phyloP scores from a whole-genome alignment of 2,329 filamentous ascomycete genomes.

The Alternaria sp. region DNA sequence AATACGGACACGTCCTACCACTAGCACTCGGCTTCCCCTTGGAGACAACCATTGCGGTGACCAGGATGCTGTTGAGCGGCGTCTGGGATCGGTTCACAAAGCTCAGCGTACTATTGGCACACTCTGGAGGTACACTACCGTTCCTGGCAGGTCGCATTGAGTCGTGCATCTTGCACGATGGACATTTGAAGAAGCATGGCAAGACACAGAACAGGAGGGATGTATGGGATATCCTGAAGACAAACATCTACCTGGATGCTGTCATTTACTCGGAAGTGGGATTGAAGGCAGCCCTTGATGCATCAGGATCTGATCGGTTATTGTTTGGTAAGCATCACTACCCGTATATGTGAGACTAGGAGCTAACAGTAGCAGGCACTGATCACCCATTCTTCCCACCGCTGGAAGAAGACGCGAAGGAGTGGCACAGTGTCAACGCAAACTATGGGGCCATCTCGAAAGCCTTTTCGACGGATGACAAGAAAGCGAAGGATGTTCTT shows the following conservation, averaged over 20 bases:
- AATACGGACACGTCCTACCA: slow-evolving; percentile 86
- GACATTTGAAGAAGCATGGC: slow-evolving; percentile 70
- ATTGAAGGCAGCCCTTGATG: slow-evolving; percentile 72
- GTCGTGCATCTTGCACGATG: slow-evolving; percentile 84
- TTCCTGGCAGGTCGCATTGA: slow-evolving; percentile 89
- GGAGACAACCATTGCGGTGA: slow-evolving; percentile 89
- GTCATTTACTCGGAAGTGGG: slow-evolving; percentile 82
- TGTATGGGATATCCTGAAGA: slow-evolving; percentile 70
- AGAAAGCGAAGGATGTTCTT: slow-evolving; percentile 61
- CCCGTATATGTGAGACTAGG: not conserved
- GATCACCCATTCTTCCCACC: slow-evolving; percentile 89
- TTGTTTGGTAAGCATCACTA: slow-evolving; percentile 67
- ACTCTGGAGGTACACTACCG: slow-evolving; percentile 86
- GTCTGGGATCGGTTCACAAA: slow-evolving; percentile 78
- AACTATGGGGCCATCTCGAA: slow-evolving; percentile 64
- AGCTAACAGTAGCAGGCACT: slow-evolving; percentile 62
- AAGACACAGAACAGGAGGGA: slow-evolving; percentile 62
- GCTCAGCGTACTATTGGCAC: slow-evolving; percentile 79
- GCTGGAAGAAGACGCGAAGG: slow-evolving; percentile 65
- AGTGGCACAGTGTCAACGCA: slow-evolving; percentile 73
- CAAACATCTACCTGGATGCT: slow-evolving; percentile 86
- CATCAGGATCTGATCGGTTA: slow-evolving; percentile 70
- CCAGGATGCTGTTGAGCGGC: slow-evolving; percentile 84
- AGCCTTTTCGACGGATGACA: slow-evolving; percentile 55
- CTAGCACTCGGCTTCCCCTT: slow-evolving; percentile 87